A percentile compares a stretch with the other conserved stretches of the same genome.
phyloP scores from a whole-genome alignment of 2,329 filamentous ascomycete species.

The Eurotiales sp. region DNA sequence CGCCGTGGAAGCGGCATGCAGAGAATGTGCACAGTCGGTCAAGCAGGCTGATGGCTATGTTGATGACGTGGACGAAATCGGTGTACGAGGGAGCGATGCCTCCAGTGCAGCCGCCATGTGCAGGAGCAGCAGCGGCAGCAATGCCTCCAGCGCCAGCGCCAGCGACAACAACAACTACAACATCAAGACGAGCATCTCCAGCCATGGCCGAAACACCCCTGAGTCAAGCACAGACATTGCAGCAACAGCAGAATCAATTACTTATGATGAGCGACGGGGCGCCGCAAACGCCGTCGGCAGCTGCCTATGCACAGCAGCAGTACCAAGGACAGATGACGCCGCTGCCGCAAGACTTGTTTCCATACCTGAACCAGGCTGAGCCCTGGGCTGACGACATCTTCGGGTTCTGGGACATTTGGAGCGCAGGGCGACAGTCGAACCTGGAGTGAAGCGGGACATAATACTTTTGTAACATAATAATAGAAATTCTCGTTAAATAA shows the following conservation, averaged over 20 bases:
- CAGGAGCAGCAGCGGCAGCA: neutral
- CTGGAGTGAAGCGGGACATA: neutral
- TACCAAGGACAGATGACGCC: neutral
- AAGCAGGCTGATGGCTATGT: neutral
- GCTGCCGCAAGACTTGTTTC: conserved; percentile 5
- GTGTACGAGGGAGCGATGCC: neutral
- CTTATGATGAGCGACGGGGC: conserved; percentile 4
- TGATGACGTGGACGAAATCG: conserved; percentile 5
- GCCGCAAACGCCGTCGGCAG: neutral
- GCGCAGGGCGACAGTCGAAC: neutral
- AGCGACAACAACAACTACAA: neutral
- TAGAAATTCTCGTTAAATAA: no score
- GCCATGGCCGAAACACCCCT: no score
- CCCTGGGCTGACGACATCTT: conserved; percentile 11
- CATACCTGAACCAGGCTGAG: conserved; percentile 12
- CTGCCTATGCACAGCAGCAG: conserved; percentile 2
- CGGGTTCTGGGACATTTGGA: conserved; percentile 12
- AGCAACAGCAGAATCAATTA: neutral
- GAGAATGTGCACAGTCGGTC: conserved; percentile 10
- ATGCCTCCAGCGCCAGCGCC: neutral
- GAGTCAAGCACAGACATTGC: neutral
- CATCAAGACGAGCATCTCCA: no score
- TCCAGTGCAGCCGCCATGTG: neutral
- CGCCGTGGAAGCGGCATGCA: conserved; percentile 2
- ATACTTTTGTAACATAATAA: no score